These are phyloP conservation scores for Polytrichum formosum DNA, from an alignment of 225 moss, liverwort and hornwort species.

Conservation along the genomic window DNA sequence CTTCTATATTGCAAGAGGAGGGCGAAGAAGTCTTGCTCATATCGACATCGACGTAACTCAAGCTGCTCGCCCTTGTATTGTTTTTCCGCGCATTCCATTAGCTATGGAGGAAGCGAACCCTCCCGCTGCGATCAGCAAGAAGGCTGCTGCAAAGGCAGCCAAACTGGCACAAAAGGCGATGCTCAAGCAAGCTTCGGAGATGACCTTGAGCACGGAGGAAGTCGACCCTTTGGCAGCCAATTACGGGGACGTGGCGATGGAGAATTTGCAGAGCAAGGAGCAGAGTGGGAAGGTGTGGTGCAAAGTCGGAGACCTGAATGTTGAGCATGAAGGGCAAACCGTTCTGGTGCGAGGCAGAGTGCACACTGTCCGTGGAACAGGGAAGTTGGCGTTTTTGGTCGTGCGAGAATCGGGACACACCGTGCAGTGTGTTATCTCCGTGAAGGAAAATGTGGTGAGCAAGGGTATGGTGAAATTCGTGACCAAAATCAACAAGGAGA, in stretches of 20 bases:
- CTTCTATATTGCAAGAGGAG: too few species aligned
- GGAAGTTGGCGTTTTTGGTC: conserved; percentile 65
- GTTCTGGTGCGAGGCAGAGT: conserved; percentile 84
- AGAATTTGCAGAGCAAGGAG: conserved; percentile 60
- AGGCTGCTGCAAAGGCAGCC: conserved; percentile 64
- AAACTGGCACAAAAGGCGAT: conserved; percentile 79
- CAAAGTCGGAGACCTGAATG: conserved; percentile 36
- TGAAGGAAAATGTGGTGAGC: conserved; percentile 57
- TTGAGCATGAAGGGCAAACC: conserved; percentile 39
- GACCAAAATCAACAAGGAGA: conserved; percentile 70
- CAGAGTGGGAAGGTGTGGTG: conserved; percentile 57
- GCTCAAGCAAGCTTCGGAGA: conserved; percentile 59
- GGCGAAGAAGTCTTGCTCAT: too few species aligned
- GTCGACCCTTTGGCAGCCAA: conserved; percentile 61
- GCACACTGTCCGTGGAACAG: conserved; percentile 66
- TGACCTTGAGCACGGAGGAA: conserved; percentile 54
- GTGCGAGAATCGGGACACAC: conserved; percentile 76
- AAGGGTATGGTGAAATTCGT: conserved; percentile 90
- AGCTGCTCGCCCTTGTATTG: too few species aligned
- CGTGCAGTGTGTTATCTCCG: conserved; percentile 72
- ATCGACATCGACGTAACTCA: too few species aligned
- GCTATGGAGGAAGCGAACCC: conserved; percentile 23
- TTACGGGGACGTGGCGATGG: conserved; percentile 67
- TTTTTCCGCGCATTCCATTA: too few species aligned
- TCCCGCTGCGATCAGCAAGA: conserved; percentile 40